Conservation (phyloP, 495 filamentous ascomycete species). For the Penicillium salamii region DNA sequence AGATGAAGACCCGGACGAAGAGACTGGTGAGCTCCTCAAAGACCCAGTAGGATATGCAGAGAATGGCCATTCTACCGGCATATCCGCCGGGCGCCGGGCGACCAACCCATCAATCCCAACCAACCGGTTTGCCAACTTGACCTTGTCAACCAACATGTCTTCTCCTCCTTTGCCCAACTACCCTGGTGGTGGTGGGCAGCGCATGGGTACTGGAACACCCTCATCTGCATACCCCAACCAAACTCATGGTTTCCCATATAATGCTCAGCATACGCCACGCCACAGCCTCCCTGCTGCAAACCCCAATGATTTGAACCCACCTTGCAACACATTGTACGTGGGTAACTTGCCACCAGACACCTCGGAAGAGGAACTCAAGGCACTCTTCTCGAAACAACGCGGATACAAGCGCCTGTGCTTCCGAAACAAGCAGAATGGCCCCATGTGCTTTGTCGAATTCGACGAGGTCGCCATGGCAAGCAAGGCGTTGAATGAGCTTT, state of each 20-base stretch:
- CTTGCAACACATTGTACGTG: slow-evolving; percentile 97
- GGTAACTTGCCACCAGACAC: slow-evolving; percentile 94
- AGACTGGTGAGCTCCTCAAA: slow-evolving; percentile 78
- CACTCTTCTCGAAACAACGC: slow-evolving; percentile 88
- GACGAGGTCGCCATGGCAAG: slow-evolving; percentile 93
- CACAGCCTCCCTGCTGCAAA: slow-evolving; percentile 86
- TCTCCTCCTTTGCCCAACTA: slow-evolving; percentile 54
- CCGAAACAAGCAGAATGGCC: slow-evolving; percentile 96
- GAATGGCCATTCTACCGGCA: slow-evolving; percentile 57
- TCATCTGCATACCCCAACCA: slow-evolving; percentile 58
- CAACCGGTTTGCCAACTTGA: slow-evolving; percentile 66
- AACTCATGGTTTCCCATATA: slow-evolving; percentile 54
- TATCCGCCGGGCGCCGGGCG: slow-evolving; percentile 54
- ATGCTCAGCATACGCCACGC: slow-evolving; percentile 57
- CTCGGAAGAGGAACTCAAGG: slow-evolving; percentile 93
- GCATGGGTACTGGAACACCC: slow-evolving; percentile 51
- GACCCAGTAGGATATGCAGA: slow-evolving; percentile 83
- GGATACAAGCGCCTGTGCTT: slow-evolving; percentile 97
- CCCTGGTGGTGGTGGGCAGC: slow-evolving; percentile 29
- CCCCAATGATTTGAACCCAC: slow-evolving; percentile 94
- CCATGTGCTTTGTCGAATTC: slow-evolving; percentile 99
- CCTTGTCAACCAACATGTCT: slow-evolving; percentile 62
- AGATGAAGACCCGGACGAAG: slow-evolving; percentile 80
- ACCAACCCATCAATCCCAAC: slow-evolving; percentile 75
- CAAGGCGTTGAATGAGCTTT: slow-evolving; percentile 87